Conservation (phyloP, 2,329 filamentous ascomycete species). For the Elsinoe necatrix region DNA sequence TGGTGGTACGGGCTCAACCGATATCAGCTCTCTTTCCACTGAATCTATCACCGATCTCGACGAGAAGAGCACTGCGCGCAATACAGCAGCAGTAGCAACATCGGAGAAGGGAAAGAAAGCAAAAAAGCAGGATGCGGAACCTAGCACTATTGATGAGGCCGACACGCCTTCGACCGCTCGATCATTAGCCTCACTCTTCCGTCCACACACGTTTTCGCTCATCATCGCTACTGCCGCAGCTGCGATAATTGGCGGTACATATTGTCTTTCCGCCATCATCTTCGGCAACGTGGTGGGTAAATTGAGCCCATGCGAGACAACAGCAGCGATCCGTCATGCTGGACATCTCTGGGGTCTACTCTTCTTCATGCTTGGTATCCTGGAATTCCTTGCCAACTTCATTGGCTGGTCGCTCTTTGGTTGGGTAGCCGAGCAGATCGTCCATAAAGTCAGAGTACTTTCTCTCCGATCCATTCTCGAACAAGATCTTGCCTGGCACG, state of each 20-base stretch:
- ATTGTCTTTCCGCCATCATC: slow-evolving; percentile 49
- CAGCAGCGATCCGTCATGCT: slow-evolving; percentile 39
- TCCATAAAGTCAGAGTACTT: slow-evolving; percentile 55
- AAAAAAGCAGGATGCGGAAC: too few relatives aligned
- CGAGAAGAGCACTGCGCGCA: too few relatives aligned
- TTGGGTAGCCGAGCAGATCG: slow-evolving; percentile 53
- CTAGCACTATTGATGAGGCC: too few relatives aligned
- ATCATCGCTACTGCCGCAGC: slow-evolving; percentile 27
- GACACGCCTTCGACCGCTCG: too few relatives aligned
- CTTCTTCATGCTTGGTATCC: slow-evolving; percentile 52
- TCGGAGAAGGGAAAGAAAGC: too few relatives aligned
- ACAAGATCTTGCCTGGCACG: slow-evolving; percentile 64
- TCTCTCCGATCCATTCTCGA: slow-evolving; percentile 57
- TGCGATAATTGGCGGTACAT: slow-evolving; percentile 48
- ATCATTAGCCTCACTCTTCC: neutral
- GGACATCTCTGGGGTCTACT: slow-evolving; percentile 50
- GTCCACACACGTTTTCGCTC: slow-evolving; percentile 26
- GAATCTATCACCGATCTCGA: neutral
- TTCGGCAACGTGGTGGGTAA: slow-evolving; percentile 54
- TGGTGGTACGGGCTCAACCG: neutral
- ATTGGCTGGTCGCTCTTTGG: slow-evolving; percentile 52
- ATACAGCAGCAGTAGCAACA: too few relatives aligned
- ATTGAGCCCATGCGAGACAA: slow-evolving; percentile 46
- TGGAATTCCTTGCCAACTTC: slow-evolving; percentile 54
- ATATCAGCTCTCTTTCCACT: neutral